A percentile compares a stretch with the other conserved stretches of the same genome.
Conservation (phyloP, 306 rosid species). For the Glycine soja region DNA sequence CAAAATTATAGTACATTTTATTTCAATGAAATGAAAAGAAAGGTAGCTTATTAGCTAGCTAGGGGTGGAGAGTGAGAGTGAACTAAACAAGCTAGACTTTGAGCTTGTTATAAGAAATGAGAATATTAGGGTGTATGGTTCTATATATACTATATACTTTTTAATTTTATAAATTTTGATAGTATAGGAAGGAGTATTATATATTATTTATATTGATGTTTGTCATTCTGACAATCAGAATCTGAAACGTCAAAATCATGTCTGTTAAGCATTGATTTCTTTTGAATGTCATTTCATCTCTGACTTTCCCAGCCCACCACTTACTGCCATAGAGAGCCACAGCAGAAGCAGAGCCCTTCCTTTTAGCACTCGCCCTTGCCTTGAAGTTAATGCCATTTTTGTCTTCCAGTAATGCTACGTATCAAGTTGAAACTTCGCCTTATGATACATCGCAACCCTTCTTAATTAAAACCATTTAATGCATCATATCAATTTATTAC, state of each 20-base stretch:
- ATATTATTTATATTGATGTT: neutral
- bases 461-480: neutral
- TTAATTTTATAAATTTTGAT: no score
- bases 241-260: constrained; percentile 96
- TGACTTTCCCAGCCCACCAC: constrained; percentile 46
- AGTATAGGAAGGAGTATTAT: no score
- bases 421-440: neutral
- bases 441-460: neutral
- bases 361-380: constrained; percentile 56
- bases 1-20: neutral
- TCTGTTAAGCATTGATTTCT: constrained; percentile 68
- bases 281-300: constrained; percentile 72
- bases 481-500: no score
- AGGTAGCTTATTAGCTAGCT: neutral
- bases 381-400: constrained; percentile 41
- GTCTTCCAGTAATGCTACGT: constrained; percentile 24
- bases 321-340: constrained; percentile 38
- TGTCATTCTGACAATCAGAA: constrained; percentile 77
- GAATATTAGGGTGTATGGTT: no score
- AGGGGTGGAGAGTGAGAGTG: neutral
- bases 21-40: neutral
- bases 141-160: no score
- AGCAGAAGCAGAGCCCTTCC: constrained; percentile 49
- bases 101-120: no score
- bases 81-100: neutral